These are phyloP conservation scores for Dryas integrifolia DNA, from an alignment of 331 rosid species.

Conservation along the genomic window DNA sequence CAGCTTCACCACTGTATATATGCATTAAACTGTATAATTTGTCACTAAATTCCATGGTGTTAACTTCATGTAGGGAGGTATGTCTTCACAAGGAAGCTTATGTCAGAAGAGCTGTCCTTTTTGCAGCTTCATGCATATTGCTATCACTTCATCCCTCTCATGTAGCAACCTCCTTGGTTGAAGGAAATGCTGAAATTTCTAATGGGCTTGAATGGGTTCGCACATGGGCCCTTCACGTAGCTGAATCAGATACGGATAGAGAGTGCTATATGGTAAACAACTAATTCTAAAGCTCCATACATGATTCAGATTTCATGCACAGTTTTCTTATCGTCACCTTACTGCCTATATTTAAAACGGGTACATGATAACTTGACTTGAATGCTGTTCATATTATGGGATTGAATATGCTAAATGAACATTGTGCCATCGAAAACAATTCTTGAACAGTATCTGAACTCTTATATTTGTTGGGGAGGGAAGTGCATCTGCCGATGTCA, in stretches of 20 bases:
- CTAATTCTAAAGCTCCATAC: constrained; percentile 19
- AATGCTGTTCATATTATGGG: neutral
- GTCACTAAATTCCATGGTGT: constrained; percentile 12
- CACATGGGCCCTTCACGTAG: constrained; percentile 67
- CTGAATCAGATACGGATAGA: constrained; percentile 83
- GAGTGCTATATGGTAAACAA: constrained; percentile 79
- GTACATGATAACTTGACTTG: no score
- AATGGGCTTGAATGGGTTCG: constrained; percentile 93
- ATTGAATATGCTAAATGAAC: neutral
- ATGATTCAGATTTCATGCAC: neutral
- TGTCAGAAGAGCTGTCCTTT: constrained; percentile 83
- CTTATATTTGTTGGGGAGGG: no score
- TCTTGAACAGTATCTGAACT: neutral
- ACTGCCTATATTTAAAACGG: no score
- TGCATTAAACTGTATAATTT: neutral
- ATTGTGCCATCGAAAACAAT: neutral
- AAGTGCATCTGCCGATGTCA: no score
- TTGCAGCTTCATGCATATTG: constrained; percentile 79
- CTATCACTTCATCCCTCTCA: constrained; percentile 71
- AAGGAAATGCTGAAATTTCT: constrained; percentile 69
- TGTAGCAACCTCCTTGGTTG: constrained; percentile 63
- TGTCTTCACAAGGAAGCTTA: constrained; percentile 86
- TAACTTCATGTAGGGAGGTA: constrained; percentile 58
- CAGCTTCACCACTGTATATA: constrained; percentile 1
- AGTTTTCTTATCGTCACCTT: neutral